phyloP scores from a whole-genome alignment of 208 protist genomes.

The Crithidia fasciculata region DNA sequence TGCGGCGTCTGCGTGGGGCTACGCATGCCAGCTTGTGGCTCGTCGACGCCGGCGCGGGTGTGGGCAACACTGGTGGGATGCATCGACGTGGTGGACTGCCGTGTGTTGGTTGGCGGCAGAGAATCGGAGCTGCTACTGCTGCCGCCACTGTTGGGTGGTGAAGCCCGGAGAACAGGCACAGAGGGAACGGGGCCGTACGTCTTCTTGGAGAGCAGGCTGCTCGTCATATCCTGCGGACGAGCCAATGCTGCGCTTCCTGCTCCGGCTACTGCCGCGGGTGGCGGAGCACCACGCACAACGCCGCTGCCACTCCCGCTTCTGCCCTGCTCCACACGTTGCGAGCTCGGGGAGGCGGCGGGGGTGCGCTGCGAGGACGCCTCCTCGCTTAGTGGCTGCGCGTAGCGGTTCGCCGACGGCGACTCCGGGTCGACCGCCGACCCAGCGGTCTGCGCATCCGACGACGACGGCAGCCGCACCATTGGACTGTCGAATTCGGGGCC shows the following conservation, averaged over 20 bases:
- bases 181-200: slow-evolving; percentile 7
- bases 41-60: background rate
- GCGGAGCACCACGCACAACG: no score
- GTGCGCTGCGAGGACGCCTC: slow-evolving; percentile 7
- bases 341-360: background rate
- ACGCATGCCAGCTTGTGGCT: background rate
- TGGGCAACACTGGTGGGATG: background rate
- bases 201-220: background rate
- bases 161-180: slow-evolving; percentile 11
- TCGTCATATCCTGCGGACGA: background rate
- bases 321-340: background rate
- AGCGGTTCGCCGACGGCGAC: slow-evolving; percentile 13
- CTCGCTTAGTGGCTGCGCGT: slow-evolving; percentile 4
- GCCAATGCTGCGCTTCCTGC: no score
- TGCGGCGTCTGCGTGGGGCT: background rate
- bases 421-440: background rate
- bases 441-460: background rate
- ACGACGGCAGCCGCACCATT: slow-evolving; percentile 16
- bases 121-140: background rate
- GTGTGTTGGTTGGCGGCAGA: background rate
- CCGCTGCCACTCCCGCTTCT: background rate
- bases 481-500: slow-evolving; percentile 9
- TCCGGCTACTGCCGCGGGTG: background rate
- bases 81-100: background rate
- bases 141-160: background rate